These are phyloP conservation scores for Sporothrix schenckii DNA, from an alignment of 2,329 filamentous ascomycete species.

Conservation along the genomic window DNA sequence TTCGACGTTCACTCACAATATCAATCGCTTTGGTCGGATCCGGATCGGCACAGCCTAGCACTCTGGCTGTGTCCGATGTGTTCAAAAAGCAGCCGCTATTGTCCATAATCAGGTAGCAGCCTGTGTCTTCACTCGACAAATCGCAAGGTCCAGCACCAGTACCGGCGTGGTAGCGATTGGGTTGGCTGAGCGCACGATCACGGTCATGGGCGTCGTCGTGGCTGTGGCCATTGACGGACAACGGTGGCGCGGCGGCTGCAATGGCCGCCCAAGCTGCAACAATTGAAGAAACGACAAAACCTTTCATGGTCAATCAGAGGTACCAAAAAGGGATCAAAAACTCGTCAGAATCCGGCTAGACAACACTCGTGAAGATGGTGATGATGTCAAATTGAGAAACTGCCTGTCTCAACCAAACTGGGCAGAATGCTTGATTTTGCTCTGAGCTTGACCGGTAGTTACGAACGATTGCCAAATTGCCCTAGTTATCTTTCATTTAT, in stretches of 20 bases:
- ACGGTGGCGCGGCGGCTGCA: not conserved
- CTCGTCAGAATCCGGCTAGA: too few species aligned
- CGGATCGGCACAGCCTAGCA: conserved; percentile 25
- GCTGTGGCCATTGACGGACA: not conserved
- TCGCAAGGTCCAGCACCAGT: conserved; percentile 12
- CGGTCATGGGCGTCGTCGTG: not conserved
- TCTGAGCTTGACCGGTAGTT: not conserved
- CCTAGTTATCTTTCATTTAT: not conserved
- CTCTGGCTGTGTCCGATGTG: not conserved
- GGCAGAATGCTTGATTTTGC: too few species aligned
- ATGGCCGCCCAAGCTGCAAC: not conserved
- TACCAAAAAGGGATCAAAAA: too few species aligned
- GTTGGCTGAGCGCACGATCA: not conserved
- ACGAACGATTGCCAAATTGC: not conserved
- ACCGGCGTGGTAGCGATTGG: not conserved
- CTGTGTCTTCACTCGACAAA: conserved; percentile 26
- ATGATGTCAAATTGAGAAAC: too few species aligned
- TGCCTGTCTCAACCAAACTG: too few species aligned
- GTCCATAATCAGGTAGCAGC: conserved; percentile 28
- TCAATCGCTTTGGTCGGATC: not conserved
- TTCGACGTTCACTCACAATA: not conserved
- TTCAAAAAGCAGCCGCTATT: conserved; percentile 31
- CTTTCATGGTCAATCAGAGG: not conserved
- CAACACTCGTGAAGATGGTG: too few species aligned
- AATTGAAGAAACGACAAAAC: not conserved